phyloP scores from a whole-genome alignment of 768 basidiomycete genomes.

The Macrolepiota albuminosa region DNA sequence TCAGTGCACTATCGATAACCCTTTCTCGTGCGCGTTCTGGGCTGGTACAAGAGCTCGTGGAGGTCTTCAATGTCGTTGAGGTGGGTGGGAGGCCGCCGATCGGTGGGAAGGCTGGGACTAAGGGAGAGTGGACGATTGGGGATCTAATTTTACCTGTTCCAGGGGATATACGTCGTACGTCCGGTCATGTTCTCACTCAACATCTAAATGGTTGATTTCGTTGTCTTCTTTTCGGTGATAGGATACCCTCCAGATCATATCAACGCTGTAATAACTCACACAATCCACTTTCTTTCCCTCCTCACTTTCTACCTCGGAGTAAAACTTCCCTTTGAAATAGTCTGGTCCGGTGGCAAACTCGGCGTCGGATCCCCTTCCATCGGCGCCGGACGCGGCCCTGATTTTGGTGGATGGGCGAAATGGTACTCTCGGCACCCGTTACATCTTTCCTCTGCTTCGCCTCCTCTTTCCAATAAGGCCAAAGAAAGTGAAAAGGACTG shows the following conservation, averaged over 20 bases:
- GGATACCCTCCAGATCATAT: slow-evolving; percentile 84
- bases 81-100: slow-evolving; percentile 75
- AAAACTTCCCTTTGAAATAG: slow-evolving; percentile 75
- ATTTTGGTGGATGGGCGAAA: slow-evolving; percentile 70
- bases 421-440: slow-evolving; percentile 68
- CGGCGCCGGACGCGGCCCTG: slow-evolving; percentile 60
- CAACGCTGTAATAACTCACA: slow-evolving; percentile 82
- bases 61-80: slow-evolving; percentile 81
- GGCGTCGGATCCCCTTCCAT: slow-evolving; percentile 80
- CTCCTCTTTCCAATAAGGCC: slow-evolving; percentile 22
- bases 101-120: slow-evolving; percentile 69
- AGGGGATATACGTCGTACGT: slow-evolving; percentile 73
- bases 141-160: slow-evolving; percentile 78
- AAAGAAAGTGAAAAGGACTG: slow-evolving; percentile 14
- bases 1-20: slow-evolving; percentile 45
- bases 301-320: slow-evolving; percentile 82
- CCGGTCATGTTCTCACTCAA: neutral
- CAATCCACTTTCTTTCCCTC: slow-evolving; percentile 73
- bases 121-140: slow-evolving; percentile 84
- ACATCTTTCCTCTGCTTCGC: slow-evolving; percentile 46
- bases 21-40: slow-evolving; percentile 67
- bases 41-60: slow-evolving; percentile 76
- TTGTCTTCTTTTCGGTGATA: slow-evolving; percentile 18
- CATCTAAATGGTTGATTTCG: neutral
- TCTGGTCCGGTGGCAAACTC: slow-evolving; percentile 64